These are phyloP conservation scores for Plasmodium berghei DNA, from an alignment of 169 alveolate species.

Conservation along the genomic window DNA sequence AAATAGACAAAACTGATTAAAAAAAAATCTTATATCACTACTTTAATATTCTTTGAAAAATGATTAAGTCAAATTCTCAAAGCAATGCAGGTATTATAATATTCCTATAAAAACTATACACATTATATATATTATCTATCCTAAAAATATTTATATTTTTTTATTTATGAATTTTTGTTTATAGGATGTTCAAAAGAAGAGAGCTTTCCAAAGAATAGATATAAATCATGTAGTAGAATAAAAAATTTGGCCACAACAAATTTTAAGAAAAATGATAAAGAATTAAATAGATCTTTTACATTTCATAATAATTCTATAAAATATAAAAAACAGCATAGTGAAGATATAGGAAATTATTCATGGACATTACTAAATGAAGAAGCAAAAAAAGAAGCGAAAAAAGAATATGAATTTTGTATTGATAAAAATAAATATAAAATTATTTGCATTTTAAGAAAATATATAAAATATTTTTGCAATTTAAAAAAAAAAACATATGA, in stretches of 20 bases:
- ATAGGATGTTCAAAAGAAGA: neutral
- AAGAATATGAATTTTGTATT: conserved; percentile 27
- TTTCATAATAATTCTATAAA: conserved; percentile 5
- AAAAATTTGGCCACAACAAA: neutral
- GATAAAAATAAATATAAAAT: conserved; percentile 14
- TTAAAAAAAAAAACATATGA: conserved; percentile 24
- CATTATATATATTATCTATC: too few relatives aligned
- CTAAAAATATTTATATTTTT: too few relatives aligned
- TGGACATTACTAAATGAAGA: conserved; percentile 40
- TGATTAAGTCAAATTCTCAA: too few relatives aligned
- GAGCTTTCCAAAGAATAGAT: neutral
- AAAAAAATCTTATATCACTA: too few relatives aligned
- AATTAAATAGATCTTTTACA: neutral
- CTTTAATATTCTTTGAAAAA: too few relatives aligned
- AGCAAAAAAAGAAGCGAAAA: conserved; percentile 33
- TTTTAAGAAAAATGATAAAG: conserved; percentile 32
- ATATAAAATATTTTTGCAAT: conserved; percentile 36
- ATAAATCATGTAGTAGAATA: neutral
- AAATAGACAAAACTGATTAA: too few relatives aligned
- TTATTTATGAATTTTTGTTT: too few relatives aligned
- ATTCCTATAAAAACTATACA: too few relatives aligned
- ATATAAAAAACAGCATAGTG: conserved; percentile 17
- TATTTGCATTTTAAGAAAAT: conserved; percentile 37
- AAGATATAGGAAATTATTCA: conserved; percentile 19
- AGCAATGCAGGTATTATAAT: too few relatives aligned